Percentiles rank a stretch among this genome's conserved stretches.
These are phyloP conservation scores for Fistulifera pelliculosa DNA, from an alignment of 108 stramenopile species.

Conservation along the genomic window DNA sequence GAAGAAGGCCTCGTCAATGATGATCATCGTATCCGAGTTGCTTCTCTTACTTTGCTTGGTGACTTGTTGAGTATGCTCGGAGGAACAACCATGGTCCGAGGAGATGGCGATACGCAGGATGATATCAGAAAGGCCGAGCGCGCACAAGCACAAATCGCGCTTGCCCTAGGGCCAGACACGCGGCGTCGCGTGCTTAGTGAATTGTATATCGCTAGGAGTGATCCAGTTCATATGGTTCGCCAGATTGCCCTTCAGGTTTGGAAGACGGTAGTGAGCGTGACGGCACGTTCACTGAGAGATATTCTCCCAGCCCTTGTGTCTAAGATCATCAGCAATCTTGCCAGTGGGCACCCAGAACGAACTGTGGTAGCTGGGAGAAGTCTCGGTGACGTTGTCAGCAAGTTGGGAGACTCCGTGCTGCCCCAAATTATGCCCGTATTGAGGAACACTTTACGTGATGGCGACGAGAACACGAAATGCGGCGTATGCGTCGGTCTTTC, in stretches of 20 bases:
- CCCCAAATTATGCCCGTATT: slow-evolving; percentile 94
- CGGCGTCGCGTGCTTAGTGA: slow-evolving; percentile 82
- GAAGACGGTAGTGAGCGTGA: slow-evolving; percentile 97
- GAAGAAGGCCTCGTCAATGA: slow-evolving; percentile 86
- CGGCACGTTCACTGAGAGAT: slow-evolving; percentile 87
- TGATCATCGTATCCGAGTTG: slow-evolving; percentile 91
- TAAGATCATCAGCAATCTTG: slow-evolving; percentile 76
- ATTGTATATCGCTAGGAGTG: slow-evolving; percentile 90
- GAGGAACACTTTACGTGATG: slow-evolving; percentile 74
- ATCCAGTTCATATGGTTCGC: slow-evolving; percentile 84
- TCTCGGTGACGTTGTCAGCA: slow-evolving; percentile 93
- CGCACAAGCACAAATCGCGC: slow-evolving; percentile 82
- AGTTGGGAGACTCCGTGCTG: slow-evolving; percentile 95
- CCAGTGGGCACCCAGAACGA: slow-evolving; percentile 77
- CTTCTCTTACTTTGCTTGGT: slow-evolving; percentile 89
- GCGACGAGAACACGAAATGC: slow-evolving; percentile 68
- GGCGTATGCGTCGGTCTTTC: slow-evolving; percentile 96
- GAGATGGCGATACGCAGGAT: slow-evolving; percentile 83
- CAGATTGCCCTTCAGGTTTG: slow-evolving; percentile 93
- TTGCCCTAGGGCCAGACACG: slow-evolving; percentile 72
- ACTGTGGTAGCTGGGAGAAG: slow-evolving; percentile 92
- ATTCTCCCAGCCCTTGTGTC: slow-evolving; percentile 86
- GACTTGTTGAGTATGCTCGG: slow-evolving; percentile 93
- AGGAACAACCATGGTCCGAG: slow-evolving; percentile 79
- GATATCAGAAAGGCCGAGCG: slow-evolving; percentile 77